These are phyloP conservation scores for Penicillium sp. DNA, from an alignment of 2,329 filamentous ascomycete genomes.

Conservation along the genomic window DNA sequence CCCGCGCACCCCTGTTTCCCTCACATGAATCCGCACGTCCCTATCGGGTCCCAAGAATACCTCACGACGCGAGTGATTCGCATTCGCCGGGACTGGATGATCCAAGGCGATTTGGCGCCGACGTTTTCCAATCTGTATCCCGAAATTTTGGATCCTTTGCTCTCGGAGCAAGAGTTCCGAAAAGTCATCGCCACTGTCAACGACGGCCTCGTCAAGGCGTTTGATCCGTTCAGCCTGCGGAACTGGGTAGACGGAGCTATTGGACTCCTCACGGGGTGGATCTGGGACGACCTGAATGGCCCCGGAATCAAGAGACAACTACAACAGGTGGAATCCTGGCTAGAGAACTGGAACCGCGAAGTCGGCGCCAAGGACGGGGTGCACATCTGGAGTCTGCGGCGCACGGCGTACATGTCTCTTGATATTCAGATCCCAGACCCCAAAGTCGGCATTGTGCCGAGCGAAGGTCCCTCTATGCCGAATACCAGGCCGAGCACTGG, in stretches of 20 bases:
- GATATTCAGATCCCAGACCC: slow-evolving; percentile 58
- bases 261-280: slow-evolving; percentile 83
- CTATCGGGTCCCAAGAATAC: slow-evolving; percentile 73
- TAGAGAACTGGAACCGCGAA: slow-evolving; percentile 83
- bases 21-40: slow-evolving; percentile 89
- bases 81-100: slow-evolving; percentile 87
- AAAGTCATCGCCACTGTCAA: slow-evolving; percentile 82
- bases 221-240: slow-evolving; percentile 74
- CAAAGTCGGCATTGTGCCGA: slow-evolving; percentile 51
- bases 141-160: slow-evolving; percentile 85
- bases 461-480: slow-evolving; percentile 40
- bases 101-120: slow-evolving; percentile 85
- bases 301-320: slow-evolving; percentile 75
- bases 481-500: slow-evolving; percentile 43
- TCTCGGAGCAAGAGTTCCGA: slow-evolving; percentile 86
- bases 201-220: slow-evolving; percentile 71
- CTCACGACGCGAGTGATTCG: slow-evolving; percentile 84
- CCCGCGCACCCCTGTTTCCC: slow-evolving; percentile 93
- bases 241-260: slow-evolving; percentile 80
- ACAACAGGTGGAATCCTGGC: slow-evolving; percentile 72
- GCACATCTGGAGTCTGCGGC: slow-evolving; percentile 74
- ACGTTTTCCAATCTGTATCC: slow-evolving; percentile 95
- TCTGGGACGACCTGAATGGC: slow-evolving; percentile 89
- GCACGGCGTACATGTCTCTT: slow-evolving; percentile 80
- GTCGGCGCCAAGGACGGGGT: slow-evolving; percentile 64